These are phyloP conservation scores for Sequoiadendron giganteum DNA, from an alignment of 75 land plant species.

Conservation along the genomic window DNA sequence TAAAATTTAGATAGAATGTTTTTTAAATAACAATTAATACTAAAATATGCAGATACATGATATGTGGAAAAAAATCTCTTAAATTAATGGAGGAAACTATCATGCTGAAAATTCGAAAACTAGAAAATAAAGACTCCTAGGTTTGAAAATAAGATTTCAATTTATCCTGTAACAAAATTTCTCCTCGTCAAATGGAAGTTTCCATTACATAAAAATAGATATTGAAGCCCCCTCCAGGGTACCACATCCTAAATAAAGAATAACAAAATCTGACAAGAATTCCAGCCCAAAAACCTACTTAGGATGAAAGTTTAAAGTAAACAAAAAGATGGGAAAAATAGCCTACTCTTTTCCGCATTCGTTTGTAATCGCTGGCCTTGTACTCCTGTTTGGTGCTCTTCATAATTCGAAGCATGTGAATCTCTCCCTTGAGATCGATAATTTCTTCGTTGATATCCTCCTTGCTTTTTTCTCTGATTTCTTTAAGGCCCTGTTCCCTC, in stretches of 20 bases:
- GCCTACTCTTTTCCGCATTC: slow-evolving; percentile 78
- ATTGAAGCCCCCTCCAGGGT: background rate
- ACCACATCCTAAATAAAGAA: background rate
- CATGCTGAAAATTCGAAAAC: background rate
- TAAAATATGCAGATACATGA: no score
- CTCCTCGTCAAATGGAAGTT: no score
- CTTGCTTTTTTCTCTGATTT: slow-evolving; percentile 65
- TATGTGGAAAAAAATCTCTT: background rate
- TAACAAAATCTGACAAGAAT: background rate
- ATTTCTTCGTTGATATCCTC: slow-evolving; percentile 78
- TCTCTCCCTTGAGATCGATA: slow-evolving; percentile 90
- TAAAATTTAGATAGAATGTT: background rate
- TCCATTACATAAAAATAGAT: background rate
- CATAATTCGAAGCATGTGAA: slow-evolving; percentile 77
- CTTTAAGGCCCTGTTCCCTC: slow-evolving; percentile 75
- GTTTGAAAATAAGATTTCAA: background rate
- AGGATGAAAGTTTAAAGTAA: background rate
- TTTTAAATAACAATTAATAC: background rate
- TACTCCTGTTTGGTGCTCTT: slow-evolving; percentile 74
- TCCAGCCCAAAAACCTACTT: background rate
- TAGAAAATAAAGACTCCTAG: background rate
- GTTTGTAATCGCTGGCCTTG: slow-evolving; percentile 74
- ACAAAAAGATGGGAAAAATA: background rate
- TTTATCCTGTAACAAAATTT: background rate
- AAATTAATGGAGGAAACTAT: no score